Base-by-base conservation (phyloP, 352 stramenopile species). In the Pythium grandisporangium region DNA sequence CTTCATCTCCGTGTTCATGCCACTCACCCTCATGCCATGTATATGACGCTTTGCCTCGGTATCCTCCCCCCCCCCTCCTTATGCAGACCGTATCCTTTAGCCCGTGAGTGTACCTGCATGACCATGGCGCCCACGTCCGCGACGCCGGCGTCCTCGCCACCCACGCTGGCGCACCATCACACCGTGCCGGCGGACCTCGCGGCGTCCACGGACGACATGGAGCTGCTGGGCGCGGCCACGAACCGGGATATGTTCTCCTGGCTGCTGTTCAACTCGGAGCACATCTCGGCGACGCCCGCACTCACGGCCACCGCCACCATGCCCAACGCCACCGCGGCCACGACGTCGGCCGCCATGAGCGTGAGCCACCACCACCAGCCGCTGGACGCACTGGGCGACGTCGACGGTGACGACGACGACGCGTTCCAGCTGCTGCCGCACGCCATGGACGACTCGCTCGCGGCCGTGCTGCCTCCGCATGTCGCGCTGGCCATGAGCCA, bases 171-270 rank as follows among this genome's bases (percentile, higher is more conserved):
- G 16, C 46, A 55, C 11, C 42, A 55, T n/a, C 42, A 42, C 20
- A 44, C 42, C 30, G 30, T 45, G 14, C 44, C 60, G 26, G 37
- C 47, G 21, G 56, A 57, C 30, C 46, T 42, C 43, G 55, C 68
- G 23, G 67, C 74, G 21, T 52, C 65, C 25, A 43, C 39, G 24
- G 53, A 61, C 27, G 75, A 88, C 21, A 74, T 85, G 58, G 75
- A 88, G 44, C 55, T 88, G 8, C 60, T 88, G 39, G 62, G 59
- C 42, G n/a, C n/a, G n/a, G 64, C 56, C 41, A 70, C 71, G 20
- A 89, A 84, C 55, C 75, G 75, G 39, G 76, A 90, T 51, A 84
- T 90, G 73, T 87, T 90, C 48, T 87, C 76, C 41, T 90, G 76
- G 76, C 61, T 87, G 44, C 55, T 90, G 19, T 84, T 87, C 57